Evolutionary conservation across 129 eudicot species (phyloP).

Genomic region (Calendula officinalis): DNA sequence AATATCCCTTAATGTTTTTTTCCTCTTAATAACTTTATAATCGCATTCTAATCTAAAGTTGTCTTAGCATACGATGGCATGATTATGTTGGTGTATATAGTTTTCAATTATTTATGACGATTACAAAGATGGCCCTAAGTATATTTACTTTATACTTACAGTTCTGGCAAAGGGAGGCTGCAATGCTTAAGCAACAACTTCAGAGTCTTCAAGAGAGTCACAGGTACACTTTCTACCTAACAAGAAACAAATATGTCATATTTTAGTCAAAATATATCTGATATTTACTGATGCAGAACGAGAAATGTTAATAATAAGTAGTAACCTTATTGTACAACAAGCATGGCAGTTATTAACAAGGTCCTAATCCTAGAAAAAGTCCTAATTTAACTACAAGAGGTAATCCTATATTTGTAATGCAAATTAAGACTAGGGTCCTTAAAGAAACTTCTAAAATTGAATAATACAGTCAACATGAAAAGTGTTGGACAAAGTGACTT

Average conservation of each 20-base stretch:
- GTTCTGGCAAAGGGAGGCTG: slow-evolving; percentile 89
- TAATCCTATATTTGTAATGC: background rate
- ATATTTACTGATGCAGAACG: slow-evolving; percentile 4
- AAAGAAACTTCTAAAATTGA: too few relatives aligned
- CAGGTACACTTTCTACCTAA: slow-evolving; percentile 40
- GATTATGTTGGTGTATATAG: background rate
- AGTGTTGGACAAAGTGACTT: too few relatives aligned
- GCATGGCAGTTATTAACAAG: slow-evolving; percentile 1
- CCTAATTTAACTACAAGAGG: background rate
- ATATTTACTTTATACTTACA: slow-evolving; percentile 23
- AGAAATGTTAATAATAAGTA: slow-evolving; percentile 4
- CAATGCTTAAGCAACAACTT: slow-evolving; percentile 68
- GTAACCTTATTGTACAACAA: background rate
- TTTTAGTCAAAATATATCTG: slow-evolving; percentile 1
- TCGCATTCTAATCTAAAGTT: slow-evolving; percentile 5
- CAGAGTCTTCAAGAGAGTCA: slow-evolving; percentile 69
- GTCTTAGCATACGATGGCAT: background rate
- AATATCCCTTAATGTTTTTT: background rate
- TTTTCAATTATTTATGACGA: background rate
- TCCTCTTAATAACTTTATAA: background rate
- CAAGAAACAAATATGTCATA: background rate
- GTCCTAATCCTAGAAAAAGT: slow-evolving; percentile 6
- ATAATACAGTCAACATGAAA: too few relatives aligned
- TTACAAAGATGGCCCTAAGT: background rate
- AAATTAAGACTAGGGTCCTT: too few relatives aligned